phyloP scores from a whole-genome alignment of 2,329 filamentous ascomycete species.

The Cercospora sojina region DNA sequence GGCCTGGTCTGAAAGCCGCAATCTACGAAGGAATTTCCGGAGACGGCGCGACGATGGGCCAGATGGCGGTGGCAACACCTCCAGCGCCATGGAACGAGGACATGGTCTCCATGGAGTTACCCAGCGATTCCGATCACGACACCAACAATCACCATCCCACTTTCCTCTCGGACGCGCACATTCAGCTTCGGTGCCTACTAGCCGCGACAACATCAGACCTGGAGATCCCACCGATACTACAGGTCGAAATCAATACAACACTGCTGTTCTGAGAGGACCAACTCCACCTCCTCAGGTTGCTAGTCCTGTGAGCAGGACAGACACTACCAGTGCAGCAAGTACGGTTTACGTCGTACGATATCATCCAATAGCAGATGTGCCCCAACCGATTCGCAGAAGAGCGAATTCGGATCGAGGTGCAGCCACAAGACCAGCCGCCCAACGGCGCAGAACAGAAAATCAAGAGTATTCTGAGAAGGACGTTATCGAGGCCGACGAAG shows the following conservation, averaged over 20 bases:
- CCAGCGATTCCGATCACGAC: conserved; percentile 31
- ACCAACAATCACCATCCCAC: conserved; percentile 31
- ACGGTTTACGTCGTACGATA: conserved; percentile 65
- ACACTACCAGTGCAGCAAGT: conserved; percentile 62
- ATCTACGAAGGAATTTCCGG: conserved; percentile 35
- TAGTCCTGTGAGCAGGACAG: conserved; percentile 59
- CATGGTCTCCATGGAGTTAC: conserved; percentile 30
- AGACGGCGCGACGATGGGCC: conserved; percentile 37
- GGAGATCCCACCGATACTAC: conserved; percentile 1
- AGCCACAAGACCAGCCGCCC: background rate
- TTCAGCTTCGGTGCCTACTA: conserved; percentile 26
- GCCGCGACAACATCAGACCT: conserved; percentile 11
- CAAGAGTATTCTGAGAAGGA: conserved; percentile 27
- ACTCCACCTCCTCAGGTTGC: conserved; percentile 49
- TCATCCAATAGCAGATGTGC: conserved; percentile 54
- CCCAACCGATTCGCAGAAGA: conserved; percentile 38
- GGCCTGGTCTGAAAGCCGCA: conserved; percentile 49
- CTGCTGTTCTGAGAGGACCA: conserved; percentile 21
- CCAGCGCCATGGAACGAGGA: conserved; percentile 29
- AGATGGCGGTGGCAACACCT: conserved; percentile 25
- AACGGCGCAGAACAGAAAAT: conserved; percentile 12
- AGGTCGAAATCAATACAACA: conserved; percentile 3
- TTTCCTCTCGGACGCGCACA: conserved; percentile 38
- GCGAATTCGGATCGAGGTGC: conserved; percentile 24
- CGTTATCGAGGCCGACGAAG: conserved; percentile 31